A percentile compares a stretch with the other conserved stretches of the same genome.
Evolutionary conservation across 2,329 filamentous ascomycete species (phyloP).

Genomic region (Orbilia blumenaviensis): DNA sequence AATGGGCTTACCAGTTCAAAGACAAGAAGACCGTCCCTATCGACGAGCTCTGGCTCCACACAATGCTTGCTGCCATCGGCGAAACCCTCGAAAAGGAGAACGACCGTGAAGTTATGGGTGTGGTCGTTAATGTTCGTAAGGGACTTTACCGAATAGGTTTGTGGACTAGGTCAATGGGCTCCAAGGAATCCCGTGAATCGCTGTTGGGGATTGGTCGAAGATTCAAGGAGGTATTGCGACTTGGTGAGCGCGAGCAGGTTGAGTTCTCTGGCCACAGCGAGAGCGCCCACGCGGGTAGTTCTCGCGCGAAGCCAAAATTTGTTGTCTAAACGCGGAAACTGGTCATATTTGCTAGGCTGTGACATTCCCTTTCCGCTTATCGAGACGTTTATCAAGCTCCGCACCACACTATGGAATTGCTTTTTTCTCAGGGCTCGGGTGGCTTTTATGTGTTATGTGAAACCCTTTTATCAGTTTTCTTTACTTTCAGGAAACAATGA

Average conservation of each 20-base stretch:
- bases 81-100: conserved; percentile 92
- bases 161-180: conserved; percentile 93
- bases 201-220: conserved; percentile 83
- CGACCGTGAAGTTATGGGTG: conserved; percentile 98
- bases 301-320: conserved; percentile 94
- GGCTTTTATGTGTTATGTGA: conserved; percentile 17
- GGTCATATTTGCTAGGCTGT: background rate
- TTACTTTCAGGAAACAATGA: conserved; percentile 26
- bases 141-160: conserved; percentile 97
- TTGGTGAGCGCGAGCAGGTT: conserved; percentile 78
- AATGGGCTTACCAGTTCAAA: conserved; percentile 99
- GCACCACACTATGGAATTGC: background rate
- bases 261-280: conserved; percentile 98
- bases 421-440: background rate
- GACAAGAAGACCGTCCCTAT: conserved; percentile 91
- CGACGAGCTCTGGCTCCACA: conserved; percentile 94
- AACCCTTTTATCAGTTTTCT: conserved; percentile 8
- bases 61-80: conserved; percentile 95
- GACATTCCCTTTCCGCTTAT: conserved; percentile 15
- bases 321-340: conserved; percentile 69
- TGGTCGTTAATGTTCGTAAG: conserved; percentile 98
- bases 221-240: conserved; percentile 90
- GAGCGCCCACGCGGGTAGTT: conserved; percentile 89
- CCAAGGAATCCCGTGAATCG: conserved; percentile 86
- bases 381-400: background rate